A percentile compares a stretch with the other conserved stretches of the same genome.
These are phyloP conservation scores for Termitomyces sp. DNA, from an alignment of 768 basidiomycete species.

Conservation along the genomic window DNA sequence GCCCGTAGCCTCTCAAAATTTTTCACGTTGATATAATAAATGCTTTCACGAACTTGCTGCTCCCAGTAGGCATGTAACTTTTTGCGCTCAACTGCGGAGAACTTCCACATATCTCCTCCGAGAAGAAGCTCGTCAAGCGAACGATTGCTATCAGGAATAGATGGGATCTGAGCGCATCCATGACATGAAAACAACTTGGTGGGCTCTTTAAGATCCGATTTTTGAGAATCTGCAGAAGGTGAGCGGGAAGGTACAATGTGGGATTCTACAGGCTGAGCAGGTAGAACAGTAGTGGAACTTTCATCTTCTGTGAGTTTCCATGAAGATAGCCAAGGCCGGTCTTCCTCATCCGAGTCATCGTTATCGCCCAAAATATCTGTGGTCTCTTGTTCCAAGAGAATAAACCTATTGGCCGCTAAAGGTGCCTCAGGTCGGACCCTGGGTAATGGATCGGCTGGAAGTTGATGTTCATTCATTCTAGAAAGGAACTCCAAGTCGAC, in stretches of 20 bases:
- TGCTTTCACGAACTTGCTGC: constrained; percentile 28
- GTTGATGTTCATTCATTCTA: not conserved
- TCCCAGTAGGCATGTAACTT: constrained; percentile 43
- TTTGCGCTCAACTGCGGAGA: constrained; percentile 46
- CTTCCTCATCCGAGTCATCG: constrained; percentile 1
- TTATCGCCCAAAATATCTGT: not conserved
- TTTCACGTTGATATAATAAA: constrained; percentile 17
- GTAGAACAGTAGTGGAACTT: not conserved
- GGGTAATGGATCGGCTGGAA: not conserved
- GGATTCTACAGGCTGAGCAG: not conserved
- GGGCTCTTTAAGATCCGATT: constrained; percentile 6
- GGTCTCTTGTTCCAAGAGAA: not conserved
- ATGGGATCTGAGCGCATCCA: constrained; percentile 30
- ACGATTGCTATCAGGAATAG: constrained; percentile 30
- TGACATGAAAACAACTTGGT: constrained; percentile 31
- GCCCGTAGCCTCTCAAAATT: constrained; percentile 39
- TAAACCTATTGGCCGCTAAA: not conserved
- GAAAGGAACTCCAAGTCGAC: constrained; percentile 44
- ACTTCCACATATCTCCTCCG: constrained; percentile 41
- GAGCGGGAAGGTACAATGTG: not conserved
- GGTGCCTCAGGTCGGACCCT: not conserved
- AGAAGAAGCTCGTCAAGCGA: constrained; percentile 31
- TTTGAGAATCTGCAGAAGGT: not conserved
- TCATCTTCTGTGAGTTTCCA: not conserved
- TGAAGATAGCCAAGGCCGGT: not conserved